Evolutionary conservation across 768 basidiomycete species (phyloP).

Genomic region (Mycena galericulata): DNA sequence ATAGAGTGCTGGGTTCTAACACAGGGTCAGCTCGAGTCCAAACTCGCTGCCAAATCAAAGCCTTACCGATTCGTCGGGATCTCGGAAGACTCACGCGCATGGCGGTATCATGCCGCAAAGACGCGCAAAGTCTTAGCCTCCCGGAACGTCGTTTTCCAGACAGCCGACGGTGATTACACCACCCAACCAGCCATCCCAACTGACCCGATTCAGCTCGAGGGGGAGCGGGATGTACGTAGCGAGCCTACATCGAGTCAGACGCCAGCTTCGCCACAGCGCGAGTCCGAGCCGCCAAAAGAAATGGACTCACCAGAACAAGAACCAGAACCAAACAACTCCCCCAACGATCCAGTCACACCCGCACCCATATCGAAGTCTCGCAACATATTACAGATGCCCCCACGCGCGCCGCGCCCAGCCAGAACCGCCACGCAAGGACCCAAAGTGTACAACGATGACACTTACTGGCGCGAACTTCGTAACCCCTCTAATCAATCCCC

Average conservation of each 20-base stretch:
- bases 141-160: slow-evolving; percentile 11
- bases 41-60: slow-evolving; percentile 16
- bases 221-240: slow-evolving; percentile 14
- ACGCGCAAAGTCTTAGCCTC: slow-evolving; percentile 15
- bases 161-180: neutral
- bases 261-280: neutral
- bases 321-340: too few relatives aligned
- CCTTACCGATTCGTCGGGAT: too few relatives aligned
- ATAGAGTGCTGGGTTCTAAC: slow-evolving; percentile 16
- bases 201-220: slow-evolving; percentile 22
- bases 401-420: neutral
- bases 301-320: neutral
- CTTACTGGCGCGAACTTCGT: slow-evolving; percentile 2
- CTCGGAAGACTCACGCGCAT: slow-evolving; percentile 1
- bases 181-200: slow-evolving; percentile 3
- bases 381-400: slow-evolving; percentile 15
- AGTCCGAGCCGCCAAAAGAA: neutral
- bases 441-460: slow-evolving; percentile 13
- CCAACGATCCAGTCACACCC: too few relatives aligned
- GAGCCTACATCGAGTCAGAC: too few relatives aligned
- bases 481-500: slow-evolving; percentile 7
- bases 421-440: neutral
- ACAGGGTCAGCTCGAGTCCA: slow-evolving; percentile 6
- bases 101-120: slow-evolving; percentile 9
- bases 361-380: too few relatives aligned